phyloP scores from a whole-genome alignment of 2,329 filamentous ascomycete species.

The Tricladium varicosporioides region DNA sequence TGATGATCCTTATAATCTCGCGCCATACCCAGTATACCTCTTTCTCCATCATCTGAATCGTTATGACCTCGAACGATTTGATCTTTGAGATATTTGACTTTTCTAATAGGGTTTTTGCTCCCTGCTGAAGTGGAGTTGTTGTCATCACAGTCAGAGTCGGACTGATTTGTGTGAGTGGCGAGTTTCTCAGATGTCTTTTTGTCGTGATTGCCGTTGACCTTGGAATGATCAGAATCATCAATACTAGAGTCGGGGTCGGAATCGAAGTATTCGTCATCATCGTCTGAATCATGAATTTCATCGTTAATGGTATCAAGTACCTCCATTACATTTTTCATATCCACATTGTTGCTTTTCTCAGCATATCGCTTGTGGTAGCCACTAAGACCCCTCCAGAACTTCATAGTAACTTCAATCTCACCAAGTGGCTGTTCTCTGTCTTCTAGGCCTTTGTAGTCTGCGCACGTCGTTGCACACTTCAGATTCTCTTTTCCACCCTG shows the following conservation, averaged over 20 bases:
- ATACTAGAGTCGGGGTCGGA: constrained; percentile 5
- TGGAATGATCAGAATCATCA: not conserved
- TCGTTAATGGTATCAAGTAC: constrained; percentile 61
- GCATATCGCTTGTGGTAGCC: constrained; percentile 52
- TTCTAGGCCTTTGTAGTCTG: constrained; percentile 34
- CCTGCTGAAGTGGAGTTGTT: constrained; percentile 1
- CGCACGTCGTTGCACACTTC: constrained; percentile 49
- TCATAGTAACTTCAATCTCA: constrained; percentile 54
- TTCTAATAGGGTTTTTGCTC: constrained; percentile 18
- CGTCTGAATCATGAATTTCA: constrained; percentile 40
- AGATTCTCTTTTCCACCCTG: constrained; percentile 53
- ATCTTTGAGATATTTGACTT: constrained; percentile 18
- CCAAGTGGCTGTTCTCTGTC: constrained; percentile 54
- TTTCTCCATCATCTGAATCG: constrained; percentile 41
- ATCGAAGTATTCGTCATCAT: constrained; percentile 2
- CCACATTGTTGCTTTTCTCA: constrained; percentile 46
- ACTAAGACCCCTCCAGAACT: constrained; percentile 54
- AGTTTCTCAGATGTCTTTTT: constrained; percentile 15
- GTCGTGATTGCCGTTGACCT: not conserved
- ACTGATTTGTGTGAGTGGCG: constrained; percentile 21
- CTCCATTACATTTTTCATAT: constrained; percentile 60
- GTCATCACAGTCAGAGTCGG: constrained; percentile 6
- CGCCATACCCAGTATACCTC: constrained; percentile 49
- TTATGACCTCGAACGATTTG: constrained; percentile 38
- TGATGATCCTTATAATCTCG: constrained; percentile 60